Evolutionary conservation across 2,329 filamentous ascomycete genomes (phyloP).

Genomic region (Xylariaceae sp.): DNA sequence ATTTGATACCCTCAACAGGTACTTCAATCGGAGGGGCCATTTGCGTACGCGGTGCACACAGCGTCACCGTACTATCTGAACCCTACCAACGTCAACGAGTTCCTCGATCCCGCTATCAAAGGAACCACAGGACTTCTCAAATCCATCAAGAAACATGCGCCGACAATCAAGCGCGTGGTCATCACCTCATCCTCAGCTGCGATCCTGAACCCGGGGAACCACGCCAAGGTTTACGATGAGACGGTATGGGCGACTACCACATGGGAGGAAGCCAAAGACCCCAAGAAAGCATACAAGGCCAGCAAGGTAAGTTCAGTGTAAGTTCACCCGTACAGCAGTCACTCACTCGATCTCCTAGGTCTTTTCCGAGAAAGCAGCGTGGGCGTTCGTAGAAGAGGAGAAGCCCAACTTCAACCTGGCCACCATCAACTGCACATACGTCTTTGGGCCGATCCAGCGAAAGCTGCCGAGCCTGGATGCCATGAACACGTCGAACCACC

Average conservation of each 20-base stretch:
- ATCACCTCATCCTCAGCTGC: slow-evolving; percentile 45
- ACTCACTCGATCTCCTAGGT: slow-evolving; percentile 34
- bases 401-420: slow-evolving; percentile 55
- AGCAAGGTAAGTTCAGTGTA: slow-evolving; percentile 42
- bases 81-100: slow-evolving; percentile 45
- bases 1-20: slow-evolving; percentile 19
- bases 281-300: slow-evolving; percentile 27
- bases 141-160: slow-evolving; percentile 39
- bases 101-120: slow-evolving; percentile 52
- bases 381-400: slow-evolving; percentile 56
- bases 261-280: slow-evolving; percentile 30
- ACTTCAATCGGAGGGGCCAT: slow-evolving; percentile 43
- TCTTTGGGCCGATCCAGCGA: slow-evolving; percentile 60
- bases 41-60: slow-evolving; percentile 71
- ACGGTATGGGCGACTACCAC: slow-evolving; percentile 33
- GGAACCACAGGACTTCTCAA: slow-evolving; percentile 47
- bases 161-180: slow-evolving; percentile 59
- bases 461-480: slow-evolving; percentile 58
- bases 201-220: slow-evolving; percentile 34
- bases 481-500: slow-evolving; percentile 70
- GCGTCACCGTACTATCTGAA: slow-evolving; percentile 71
- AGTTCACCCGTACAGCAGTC: background rate
- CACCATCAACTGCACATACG: slow-evolving; percentile 59
- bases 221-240: slow-evolving; percentile 36
- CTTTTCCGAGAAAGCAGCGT: slow-evolving; percentile 64